These are phyloP conservation scores for Candida dubliniensis DNA, from an alignment of 1,139 yeast species.

Conservation along the genomic window DNA sequence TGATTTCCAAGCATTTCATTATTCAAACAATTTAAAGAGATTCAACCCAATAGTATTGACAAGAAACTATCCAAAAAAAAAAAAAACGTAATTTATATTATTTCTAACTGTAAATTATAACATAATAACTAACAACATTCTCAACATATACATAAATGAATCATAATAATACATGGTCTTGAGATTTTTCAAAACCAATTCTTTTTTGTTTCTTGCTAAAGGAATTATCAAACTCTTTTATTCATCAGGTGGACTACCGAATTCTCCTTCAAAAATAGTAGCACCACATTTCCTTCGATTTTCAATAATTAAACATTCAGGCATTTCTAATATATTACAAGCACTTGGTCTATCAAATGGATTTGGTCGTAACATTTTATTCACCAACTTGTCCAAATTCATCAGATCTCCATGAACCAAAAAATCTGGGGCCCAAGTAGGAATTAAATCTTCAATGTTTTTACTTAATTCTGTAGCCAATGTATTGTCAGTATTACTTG, in stretches of 20 bases:
- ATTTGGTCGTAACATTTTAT: conserved; percentile 86
- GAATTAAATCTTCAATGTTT: conserved; percentile 39
- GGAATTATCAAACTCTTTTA: neutral
- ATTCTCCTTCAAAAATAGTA: conserved; percentile 93
- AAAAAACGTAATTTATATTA: no score
- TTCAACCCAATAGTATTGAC: no score
- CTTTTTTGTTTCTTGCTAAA: neutral
- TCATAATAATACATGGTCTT: neutral
- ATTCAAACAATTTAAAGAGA: no score
- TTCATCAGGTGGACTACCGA: conserved; percentile 46
- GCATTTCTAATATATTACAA: conserved; percentile 59
- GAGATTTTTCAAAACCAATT: neutral
- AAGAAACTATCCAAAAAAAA: no score
- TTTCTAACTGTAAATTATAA: no score
- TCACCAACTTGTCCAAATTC: conserved; percentile 76
- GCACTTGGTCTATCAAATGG: conserved; percentile 86
- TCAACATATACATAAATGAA: no score
- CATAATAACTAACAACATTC: no score
- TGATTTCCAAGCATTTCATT: no score
- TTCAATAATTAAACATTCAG: conserved; percentile 80
- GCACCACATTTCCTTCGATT: conserved; percentile 90
- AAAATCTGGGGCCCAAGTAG: conserved; percentile 85
- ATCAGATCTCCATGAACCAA: conserved; percentile 66
- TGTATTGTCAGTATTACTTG: neutral
- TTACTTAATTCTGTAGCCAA: neutral